Conservation (phyloP, 768 basidiomycete genomes). For the Agrocybe pediades region DNA sequence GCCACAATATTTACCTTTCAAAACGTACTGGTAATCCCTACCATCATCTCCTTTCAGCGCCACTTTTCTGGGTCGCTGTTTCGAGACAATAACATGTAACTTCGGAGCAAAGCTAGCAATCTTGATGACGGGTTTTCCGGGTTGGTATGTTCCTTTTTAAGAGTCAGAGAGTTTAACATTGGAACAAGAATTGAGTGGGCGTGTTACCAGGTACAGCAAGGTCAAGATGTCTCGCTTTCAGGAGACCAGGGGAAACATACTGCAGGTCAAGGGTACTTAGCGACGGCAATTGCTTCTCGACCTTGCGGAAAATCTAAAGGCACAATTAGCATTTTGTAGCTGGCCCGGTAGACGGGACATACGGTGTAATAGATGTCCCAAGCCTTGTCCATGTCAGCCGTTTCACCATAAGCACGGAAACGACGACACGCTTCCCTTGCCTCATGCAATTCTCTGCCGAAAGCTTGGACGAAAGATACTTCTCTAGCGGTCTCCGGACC, state of each 20-base stretch:
- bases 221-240: slow-evolving; percentile 88
- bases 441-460: slow-evolving; percentile 89
- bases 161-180: background rate
- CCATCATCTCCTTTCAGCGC: slow-evolving; percentile 90
- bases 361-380: slow-evolving; percentile 99
- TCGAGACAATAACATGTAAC: slow-evolving; percentile 91
- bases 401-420: slow-evolving; percentile 85
- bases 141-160: slow-evolving; percentile 82
- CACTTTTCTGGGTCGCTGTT: slow-evolving; percentile 91
- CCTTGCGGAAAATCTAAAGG: slow-evolving; percentile 91
- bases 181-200: background rate
- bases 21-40: slow-evolving; percentile 85
- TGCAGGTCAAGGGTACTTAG: slow-evolving; percentile 91
- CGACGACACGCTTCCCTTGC: slow-evolving; percentile 90
- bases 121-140: slow-evolving; percentile 78
- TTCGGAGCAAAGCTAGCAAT: slow-evolving; percentile 88
- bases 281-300: slow-evolving; percentile 91
- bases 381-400: slow-evolving; percentile 89
- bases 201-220: slow-evolving; percentile 88
- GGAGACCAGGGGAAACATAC: slow-evolving; percentile 92
- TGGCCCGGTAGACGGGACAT: slow-evolving; percentile 22
- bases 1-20: too few relatives aligned
- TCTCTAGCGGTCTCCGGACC: slow-evolving; percentile 94
- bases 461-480: slow-evolving; percentile 92
- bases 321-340: background rate